A percentile compares a stretch with the other conserved stretches of the same genome.
These are phyloP conservation scores for Geotrichum fermentans DNA, from an alignment of 1,139 yeast species.

Conservation along the genomic window DNA sequence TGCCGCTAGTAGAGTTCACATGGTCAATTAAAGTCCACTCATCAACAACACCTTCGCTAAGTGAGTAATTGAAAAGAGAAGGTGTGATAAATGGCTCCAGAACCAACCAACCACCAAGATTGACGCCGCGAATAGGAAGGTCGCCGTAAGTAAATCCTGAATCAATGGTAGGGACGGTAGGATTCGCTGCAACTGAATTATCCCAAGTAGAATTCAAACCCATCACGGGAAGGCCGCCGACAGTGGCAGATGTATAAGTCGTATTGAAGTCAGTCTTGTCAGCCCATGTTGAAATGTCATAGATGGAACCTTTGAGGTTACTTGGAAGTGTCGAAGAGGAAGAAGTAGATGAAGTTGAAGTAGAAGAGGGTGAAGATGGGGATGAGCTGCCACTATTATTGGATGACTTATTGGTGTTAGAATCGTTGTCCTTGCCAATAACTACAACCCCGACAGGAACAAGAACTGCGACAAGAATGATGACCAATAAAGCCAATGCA, in stretches of 20 bases:
- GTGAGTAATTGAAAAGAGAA: conserved; percentile 51
- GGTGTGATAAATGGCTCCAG: conserved; percentile 83
- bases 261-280: conserved; percentile 36
- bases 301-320: conserved; percentile 29
- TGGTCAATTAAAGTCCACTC: conserved; percentile 42
- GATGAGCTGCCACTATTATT: background rate
- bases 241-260: conserved; percentile 37
- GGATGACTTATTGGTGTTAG: background rate
- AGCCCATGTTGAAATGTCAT: conserved; percentile 37
- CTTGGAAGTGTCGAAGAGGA: conserved; percentile 25
- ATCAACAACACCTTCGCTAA: conserved; percentile 30
- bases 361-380: background rate
- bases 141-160: conserved; percentile 44
- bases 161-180: conserved; percentile 31
- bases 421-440: conserved; percentile 22
- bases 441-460: conserved; percentile 35
- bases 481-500: conserved; percentile 23
- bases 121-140: conserved; percentile 65
- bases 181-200: conserved; percentile 31
- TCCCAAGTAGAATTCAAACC: conserved; percentile 37
- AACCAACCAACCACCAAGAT: conserved; percentile 89
- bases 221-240: conserved; percentile 38
- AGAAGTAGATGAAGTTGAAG: conserved; percentile 2
- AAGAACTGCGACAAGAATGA: conserved; percentile 30
- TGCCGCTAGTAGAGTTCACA: conserved; percentile 46